Evolutionary conservation across 1,284 basidiomycete species (phyloP).

Genomic region (Veloboletus limbatus): DNA sequence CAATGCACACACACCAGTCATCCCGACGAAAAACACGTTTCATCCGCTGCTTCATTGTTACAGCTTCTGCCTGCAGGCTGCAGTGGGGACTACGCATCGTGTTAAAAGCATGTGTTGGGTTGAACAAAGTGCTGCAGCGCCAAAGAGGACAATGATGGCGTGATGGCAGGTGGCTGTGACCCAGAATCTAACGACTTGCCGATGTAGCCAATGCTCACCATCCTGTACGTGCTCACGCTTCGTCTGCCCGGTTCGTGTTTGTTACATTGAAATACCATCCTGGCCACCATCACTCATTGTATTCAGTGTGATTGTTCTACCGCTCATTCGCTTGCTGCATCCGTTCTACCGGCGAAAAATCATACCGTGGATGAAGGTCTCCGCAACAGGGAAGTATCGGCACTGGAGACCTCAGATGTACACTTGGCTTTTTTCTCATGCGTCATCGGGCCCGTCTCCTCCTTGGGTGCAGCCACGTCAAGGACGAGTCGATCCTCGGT

Average conservation of each 20-base stretch:
- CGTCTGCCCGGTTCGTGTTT: conserved; percentile 27
- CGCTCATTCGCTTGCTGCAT: conserved; percentile 16
- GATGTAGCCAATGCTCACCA: too few relatives aligned
- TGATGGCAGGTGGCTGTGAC: too few relatives aligned
- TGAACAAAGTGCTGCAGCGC: too few relatives aligned
- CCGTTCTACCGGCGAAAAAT: conserved; percentile 18
- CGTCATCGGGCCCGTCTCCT: conserved; percentile 14
- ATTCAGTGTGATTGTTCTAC: conserved; percentile 16
- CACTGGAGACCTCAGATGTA: conserved; percentile 26
- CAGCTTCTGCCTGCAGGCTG: too few relatives aligned
- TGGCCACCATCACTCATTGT: conserved; percentile 13
- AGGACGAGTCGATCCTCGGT: conserved; percentile 3
- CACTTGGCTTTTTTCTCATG: conserved; percentile 28
- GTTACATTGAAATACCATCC: conserved; percentile 23
- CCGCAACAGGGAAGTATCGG: not conserved
- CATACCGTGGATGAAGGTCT: not conserved
- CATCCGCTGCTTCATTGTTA: too few relatives aligned
- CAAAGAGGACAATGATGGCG: too few relatives aligned
- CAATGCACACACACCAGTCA: too few relatives aligned
- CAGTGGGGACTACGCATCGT: too few relatives aligned
- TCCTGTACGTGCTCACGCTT: conserved; percentile 24
- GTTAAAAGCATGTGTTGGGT: too few relatives aligned
- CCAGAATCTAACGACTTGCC: too few relatives aligned
- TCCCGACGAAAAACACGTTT: too few relatives aligned
- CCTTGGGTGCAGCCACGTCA: conserved; percentile 18